phyloP scores from a whole-genome alignment of 2,329 filamentous ascomycete species.

The Xylariaceae sp. region DNA sequence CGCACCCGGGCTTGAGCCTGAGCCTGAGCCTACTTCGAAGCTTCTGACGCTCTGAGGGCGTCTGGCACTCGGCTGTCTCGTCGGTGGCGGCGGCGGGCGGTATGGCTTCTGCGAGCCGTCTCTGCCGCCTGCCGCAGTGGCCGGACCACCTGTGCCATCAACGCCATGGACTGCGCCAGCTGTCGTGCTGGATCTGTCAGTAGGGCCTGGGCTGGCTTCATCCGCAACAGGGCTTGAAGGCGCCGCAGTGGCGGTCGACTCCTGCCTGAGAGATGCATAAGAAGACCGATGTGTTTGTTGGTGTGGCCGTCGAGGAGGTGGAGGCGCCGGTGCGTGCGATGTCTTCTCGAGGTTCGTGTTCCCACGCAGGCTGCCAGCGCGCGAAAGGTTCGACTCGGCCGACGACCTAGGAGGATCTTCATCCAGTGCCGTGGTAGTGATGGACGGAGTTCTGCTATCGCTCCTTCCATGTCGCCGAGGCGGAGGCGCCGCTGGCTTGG shows the following conservation, averaged over 20 bases:
- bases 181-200: no score
- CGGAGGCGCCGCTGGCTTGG: conserved; percentile 40
- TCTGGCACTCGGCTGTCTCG: conserved; percentile 35
- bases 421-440: conserved; percentile 18
- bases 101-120: conserved; percentile 22
- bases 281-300: no score
- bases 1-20: no score
- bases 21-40: conserved; percentile 27
- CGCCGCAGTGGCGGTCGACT: no score
- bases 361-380: conserved; percentile 37
- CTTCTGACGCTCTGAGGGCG: conserved; percentile 37
- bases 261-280: no score
- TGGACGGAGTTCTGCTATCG: conserved; percentile 32
- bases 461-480: conserved; percentile 40
- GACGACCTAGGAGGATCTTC: conserved; percentile 40
- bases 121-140: no score
- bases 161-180: not conserved
- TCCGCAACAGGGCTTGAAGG: no score
- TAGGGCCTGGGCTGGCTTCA: no score
- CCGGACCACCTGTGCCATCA: no score
- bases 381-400: conserved; percentile 39
- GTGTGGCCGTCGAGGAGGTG: conserved; percentile 45
- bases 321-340: conserved; percentile 38
- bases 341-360: conserved; percentile 24
- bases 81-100: conserved; percentile 38